Conservation (phyloP, 1,139 yeast species). For the Saccharomyces pastorianus region DNA sequence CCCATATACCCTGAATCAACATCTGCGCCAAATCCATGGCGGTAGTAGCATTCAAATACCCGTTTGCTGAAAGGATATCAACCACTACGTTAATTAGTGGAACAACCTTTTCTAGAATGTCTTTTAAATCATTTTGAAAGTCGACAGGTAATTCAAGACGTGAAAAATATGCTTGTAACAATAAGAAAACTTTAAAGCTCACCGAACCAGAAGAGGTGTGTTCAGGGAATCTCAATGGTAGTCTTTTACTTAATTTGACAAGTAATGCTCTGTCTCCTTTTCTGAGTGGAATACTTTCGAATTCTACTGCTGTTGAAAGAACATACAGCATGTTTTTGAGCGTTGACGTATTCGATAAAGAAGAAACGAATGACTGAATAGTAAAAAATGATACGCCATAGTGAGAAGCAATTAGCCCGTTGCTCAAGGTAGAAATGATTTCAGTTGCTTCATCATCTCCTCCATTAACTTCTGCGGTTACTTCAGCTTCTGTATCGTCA, state of each 20-base stretch:
- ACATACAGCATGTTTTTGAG: slow-evolving; percentile 59
- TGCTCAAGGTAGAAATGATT: slow-evolving; percentile 52
- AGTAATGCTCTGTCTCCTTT: slow-evolving; percentile 48
- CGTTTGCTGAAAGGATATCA: slow-evolving; percentile 75
- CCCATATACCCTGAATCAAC: slow-evolving; percentile 85
- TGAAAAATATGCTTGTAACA: slow-evolving; percentile 76
- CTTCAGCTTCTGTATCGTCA: slow-evolving; percentile 19
- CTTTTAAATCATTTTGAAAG: slow-evolving; percentile 47
- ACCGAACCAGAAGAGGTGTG: slow-evolving; percentile 44
- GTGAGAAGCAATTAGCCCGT: slow-evolving; percentile 68
- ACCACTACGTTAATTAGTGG: slow-evolving; percentile 57
- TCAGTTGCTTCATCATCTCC: slow-evolving; percentile 37
- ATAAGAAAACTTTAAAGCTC: slow-evolving; percentile 59
- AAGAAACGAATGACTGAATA: slow-evolving; percentile 47
- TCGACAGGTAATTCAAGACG: slow-evolving; percentile 55
- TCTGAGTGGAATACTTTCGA: slow-evolving; percentile 55
- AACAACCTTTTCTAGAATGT: slow-evolving; percentile 43
- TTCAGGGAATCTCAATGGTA: slow-evolving; percentile 51
- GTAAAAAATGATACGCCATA: slow-evolving; percentile 58
- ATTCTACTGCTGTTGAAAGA: slow-evolving; percentile 55
- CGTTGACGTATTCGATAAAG: slow-evolving; percentile 48
- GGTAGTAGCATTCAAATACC: slow-evolving; percentile 64
- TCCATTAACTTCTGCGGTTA: slow-evolving; percentile 33
- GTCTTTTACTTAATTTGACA: slow-evolving; percentile 43
- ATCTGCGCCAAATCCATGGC: slow-evolving; percentile 88